Evolutionary conservation across 257 asterid species (phyloP).

Genomic region (Salvia splendens): DNA sequence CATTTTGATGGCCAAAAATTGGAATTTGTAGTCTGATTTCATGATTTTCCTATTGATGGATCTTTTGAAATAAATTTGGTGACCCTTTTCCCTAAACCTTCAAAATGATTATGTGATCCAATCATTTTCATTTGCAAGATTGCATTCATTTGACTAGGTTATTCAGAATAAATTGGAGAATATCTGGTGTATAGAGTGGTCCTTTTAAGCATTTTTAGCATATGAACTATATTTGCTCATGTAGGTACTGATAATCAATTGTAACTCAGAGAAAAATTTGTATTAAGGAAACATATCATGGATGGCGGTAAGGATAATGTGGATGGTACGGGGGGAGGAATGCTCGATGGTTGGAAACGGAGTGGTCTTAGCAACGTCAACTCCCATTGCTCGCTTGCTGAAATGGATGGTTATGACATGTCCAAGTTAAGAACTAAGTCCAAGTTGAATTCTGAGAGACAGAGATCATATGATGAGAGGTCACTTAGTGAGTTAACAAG

Average conservation of each 20-base stretch:
- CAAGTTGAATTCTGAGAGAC: slow-evolving; percentile 60
- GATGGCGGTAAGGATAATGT: slow-evolving; percentile 31
- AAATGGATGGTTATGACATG: slow-evolving; percentile 63
- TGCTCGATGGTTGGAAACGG: slow-evolving; percentile 40
- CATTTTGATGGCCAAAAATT: slow-evolving; percentile 4
- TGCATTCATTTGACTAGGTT: not conserved
- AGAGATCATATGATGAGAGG: slow-evolving; percentile 77
- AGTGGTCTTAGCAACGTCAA: slow-evolving; percentile 55
- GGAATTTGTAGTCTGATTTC: slow-evolving; percentile 8
- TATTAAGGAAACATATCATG: slow-evolving; percentile 29
- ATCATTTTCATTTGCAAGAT: not conserved
- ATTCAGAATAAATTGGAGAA: not conserved
- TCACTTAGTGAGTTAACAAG: slow-evolving; percentile 71
- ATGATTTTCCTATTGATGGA: slow-evolving; percentile 7
- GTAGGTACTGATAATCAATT: slow-evolving; percentile 16
- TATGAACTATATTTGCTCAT: not conserved
- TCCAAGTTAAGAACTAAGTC: slow-evolving; percentile 67
- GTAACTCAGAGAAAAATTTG: slow-evolving; percentile 30
- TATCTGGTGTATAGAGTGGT: not conserved
- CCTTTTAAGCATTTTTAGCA: not conserved
- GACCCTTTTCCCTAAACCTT: not conserved
- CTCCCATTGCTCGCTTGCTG: slow-evolving; percentile 65
- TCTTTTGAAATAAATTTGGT: not conserved
- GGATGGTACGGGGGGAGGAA: slow-evolving; percentile 35
- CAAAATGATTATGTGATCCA: not conserved